Evolutionary conservation across 108 stramenopile genomes (phyloP), one percentile per base, ranked within the genome.

Genomic region (Nannochloropsis gaditana): DNA sequence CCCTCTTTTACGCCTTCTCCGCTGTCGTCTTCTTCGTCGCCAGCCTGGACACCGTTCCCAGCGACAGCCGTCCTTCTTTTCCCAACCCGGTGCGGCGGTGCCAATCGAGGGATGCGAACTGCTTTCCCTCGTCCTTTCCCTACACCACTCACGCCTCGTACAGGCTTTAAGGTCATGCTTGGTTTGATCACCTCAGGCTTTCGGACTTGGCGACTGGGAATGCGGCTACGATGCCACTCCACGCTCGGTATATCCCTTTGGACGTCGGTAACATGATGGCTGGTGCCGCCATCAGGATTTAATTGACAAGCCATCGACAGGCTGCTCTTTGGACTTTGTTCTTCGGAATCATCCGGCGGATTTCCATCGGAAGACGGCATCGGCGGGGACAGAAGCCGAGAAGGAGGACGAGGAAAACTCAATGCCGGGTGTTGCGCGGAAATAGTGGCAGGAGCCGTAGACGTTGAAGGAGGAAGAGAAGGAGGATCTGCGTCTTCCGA

Each of bases 41-140:
- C 59, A n/a, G 2, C 6, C 59, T n/a, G 19, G 15, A 4, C 59
- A 15, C 19, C 59, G n/a, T n/a, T 73, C 59, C 59, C n/a, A 6
- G 59, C 59, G n/a, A 15, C n/a, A 2, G 59, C 59, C 59, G 59
- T n/a, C n/a, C 15, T 73, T 4, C 0, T n/a, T n/a, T 73, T 73
- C 59, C n/a, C 59, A 2, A 73, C n/a, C n/a, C 59, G 59, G n/a
- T 73, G 59, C 59, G 59, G 59, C n/a, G 59, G 59, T n/a, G 59
- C 59, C 59, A 73, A 73, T 15, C 59, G 59, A 73, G 59, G n/a
- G 59, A 73, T n/a, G n/a, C 59, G 59, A 2, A 6, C 2, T 15
- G n/a, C 59, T 6, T n/a, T n/a, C 2, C 59, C 59, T 73, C 59
- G 19, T 73, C 59, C n/a, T 6, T 6, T n/a, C 1, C 59, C 5